Evolutionary conservation across 1,284 basidiomycete genomes (phyloP).

Genomic region (Irpex sp.): DNA sequence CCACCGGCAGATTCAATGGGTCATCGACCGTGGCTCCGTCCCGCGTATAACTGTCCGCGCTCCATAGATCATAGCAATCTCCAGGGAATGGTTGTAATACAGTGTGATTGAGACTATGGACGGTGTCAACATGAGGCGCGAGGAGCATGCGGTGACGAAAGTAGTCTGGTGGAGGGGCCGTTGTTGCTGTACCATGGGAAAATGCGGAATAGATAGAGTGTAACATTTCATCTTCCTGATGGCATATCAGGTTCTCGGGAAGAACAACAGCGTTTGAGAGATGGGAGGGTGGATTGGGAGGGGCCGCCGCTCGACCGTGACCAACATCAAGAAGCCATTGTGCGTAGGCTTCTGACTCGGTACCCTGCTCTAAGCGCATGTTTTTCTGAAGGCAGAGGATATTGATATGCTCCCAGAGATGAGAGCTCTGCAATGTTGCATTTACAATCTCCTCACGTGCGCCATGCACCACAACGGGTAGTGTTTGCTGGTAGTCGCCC

Average conservation of each 20-base stretch:
- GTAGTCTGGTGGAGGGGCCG: too few relatives aligned
- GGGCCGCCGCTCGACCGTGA: conserved; percentile 23
- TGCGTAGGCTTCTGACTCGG: conserved; percentile 27
- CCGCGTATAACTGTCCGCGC: not conserved
- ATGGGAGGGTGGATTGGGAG: not conserved
- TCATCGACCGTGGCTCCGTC: not conserved
- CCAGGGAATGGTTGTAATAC: too few relatives aligned
- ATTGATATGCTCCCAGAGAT: not conserved
- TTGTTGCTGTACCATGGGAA: too few relatives aligned
- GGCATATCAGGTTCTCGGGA: not conserved
- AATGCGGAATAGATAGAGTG: too few relatives aligned
- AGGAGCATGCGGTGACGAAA: too few relatives aligned
- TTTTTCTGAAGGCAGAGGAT: not conserved
- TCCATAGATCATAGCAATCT: not conserved
- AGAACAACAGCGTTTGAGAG: not conserved
- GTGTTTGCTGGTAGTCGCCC: conserved; percentile 24
- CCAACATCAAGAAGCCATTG: conserved; percentile 39
- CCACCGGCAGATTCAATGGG: not conserved
- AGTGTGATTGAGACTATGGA: too few relatives aligned
- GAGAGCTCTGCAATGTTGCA: conserved; percentile 30
- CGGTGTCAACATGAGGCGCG: too few relatives aligned
- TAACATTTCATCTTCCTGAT: too few relatives aligned
- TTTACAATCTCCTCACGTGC: conserved; percentile 29
- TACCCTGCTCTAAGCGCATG: conserved; percentile 12
- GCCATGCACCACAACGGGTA: conserved; percentile 34